Conservation (phyloP, 495 filamentous ascomycete species). For the Trichoderma gamsii region DNA sequence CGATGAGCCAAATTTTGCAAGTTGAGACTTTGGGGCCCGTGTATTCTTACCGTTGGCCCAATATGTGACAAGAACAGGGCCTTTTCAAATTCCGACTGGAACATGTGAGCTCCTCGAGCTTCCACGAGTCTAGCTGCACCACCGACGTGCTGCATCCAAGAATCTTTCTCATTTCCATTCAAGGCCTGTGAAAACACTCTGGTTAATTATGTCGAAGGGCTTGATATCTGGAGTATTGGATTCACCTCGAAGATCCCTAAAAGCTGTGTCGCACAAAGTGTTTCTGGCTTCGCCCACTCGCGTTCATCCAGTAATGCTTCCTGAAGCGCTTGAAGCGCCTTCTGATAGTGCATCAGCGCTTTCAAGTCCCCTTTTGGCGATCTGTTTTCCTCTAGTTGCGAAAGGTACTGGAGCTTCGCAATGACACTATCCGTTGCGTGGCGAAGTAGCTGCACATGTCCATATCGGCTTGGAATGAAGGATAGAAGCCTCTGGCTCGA, state of each 20-base stretch:
- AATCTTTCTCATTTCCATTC: slow-evolving; percentile 21
- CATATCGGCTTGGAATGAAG: slow-evolving; percentile 31
- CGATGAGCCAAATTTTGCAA: neutral
- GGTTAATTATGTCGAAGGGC: neutral
- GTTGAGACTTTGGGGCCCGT: neutral
- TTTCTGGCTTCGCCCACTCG: slow-evolving; percentile 24
- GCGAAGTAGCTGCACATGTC: slow-evolving; percentile 27
- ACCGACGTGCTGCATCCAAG: slow-evolving; percentile 29
- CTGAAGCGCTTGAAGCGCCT: slow-evolving; percentile 31
- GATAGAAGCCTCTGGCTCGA: slow-evolving; percentile 29
- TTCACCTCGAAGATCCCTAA: slow-evolving; percentile 31
- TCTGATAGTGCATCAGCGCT: slow-evolving; percentile 28
- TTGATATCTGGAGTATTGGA: neutral
- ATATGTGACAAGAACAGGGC: slow-evolving; percentile 31
- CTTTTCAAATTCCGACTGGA: slow-evolving; percentile 33
- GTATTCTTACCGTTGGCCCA: slow-evolving; percentile 26
- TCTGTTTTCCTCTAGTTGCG: slow-evolving; percentile 16
- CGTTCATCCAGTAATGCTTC: slow-evolving; percentile 26
- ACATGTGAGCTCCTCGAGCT: slow-evolving; percentile 30
- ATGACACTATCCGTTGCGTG: slow-evolving; percentile 30
- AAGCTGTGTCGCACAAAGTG: slow-evolving; percentile 33
- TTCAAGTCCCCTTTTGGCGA: slow-evolving; percentile 16
- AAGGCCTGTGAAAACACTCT: slow-evolving; percentile 17
- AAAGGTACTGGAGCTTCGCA: slow-evolving; percentile 27
- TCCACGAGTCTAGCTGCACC: slow-evolving; percentile 31